Evolutionary conservation across 192 early-diverging fungal species (phyloP).

Genomic region (Phycomyces blakesleeanus): DNA sequence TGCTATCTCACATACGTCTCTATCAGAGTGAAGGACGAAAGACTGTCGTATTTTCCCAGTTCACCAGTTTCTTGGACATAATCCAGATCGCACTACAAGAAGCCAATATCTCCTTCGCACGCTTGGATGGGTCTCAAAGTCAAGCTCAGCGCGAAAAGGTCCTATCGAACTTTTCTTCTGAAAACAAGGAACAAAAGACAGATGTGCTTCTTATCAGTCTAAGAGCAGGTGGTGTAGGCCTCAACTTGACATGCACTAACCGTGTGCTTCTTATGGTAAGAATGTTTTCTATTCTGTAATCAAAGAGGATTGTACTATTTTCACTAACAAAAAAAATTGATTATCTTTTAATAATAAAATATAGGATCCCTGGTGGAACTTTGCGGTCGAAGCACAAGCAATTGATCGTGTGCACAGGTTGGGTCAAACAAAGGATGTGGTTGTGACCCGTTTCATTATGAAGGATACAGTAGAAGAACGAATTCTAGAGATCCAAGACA

Average conservation of each 20-base stretch:
- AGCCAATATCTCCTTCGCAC: constrained; percentile 55
- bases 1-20: constrained; percentile 37
- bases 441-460: constrained; percentile 33
- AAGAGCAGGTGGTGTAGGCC: constrained; percentile 72
- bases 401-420: constrained; percentile 84
- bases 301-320: too few species aligned
- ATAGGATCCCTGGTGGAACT: constrained; percentile 80
- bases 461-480: constrained; percentile 49
- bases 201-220: constrained; percentile 66
- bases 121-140: constrained; percentile 79
- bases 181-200: not conserved
- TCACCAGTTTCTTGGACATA: constrained; percentile 79
- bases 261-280: constrained; percentile 66
- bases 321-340: not conserved
- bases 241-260: constrained; percentile 70
- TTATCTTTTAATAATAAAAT: too few species aligned
- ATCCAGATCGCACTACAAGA: constrained; percentile 53
- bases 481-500: constrained; percentile 50
- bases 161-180: constrained; percentile 48
- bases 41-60: constrained; percentile 93
- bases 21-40: constrained; percentile 41
- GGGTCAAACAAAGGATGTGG: constrained; percentile 57
- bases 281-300: constrained; percentile 46
- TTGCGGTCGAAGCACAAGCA: constrained; percentile 72
- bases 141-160: constrained; percentile 54